Percentiles rank a stretch among this genome's conserved stretches.
phyloP scores from a whole-genome alignment of 495 filamentous ascomycete genomes.

The Terfezia claveryi region DNA sequence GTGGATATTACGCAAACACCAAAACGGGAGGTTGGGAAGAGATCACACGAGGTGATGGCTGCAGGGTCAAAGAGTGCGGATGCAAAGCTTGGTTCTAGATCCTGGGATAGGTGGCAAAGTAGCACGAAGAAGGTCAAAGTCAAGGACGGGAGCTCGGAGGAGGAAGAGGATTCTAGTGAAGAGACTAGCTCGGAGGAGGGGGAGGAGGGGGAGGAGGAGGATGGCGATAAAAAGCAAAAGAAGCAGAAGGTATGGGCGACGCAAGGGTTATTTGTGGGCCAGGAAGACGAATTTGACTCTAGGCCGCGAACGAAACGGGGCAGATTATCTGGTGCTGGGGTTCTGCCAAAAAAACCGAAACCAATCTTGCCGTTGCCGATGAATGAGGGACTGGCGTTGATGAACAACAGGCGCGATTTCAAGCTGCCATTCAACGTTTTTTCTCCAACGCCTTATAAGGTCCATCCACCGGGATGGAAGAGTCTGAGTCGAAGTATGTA shows the following conservation, averaged over 20 bases:
- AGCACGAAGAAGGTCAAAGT: neutral
- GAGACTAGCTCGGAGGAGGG: neutral
- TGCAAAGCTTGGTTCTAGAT: slow-evolving; percentile 5
- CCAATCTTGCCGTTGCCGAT: slow-evolving; percentile 39
- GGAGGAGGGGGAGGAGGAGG: slow-evolving; percentile 26
- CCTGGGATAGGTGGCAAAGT: neutral
- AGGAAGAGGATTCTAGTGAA: neutral
- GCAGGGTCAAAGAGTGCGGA: slow-evolving; percentile 16
- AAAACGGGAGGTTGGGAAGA: slow-evolving; percentile 5
- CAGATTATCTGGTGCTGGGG: slow-evolving; percentile 15
- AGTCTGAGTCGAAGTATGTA: slow-evolving; percentile 70
- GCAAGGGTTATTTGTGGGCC: slow-evolving; percentile 77
- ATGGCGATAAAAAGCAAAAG: slow-evolving; percentile 22
- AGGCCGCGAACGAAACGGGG: slow-evolving; percentile 36
- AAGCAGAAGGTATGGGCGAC: slow-evolving; percentile 50
- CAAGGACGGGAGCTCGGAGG: neutral
- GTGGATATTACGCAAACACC: neutral
- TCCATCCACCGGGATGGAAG: slow-evolving; percentile 73
- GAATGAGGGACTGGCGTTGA: slow-evolving; percentile 37
- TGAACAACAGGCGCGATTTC: slow-evolving; percentile 53
- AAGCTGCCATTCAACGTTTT: slow-evolving; percentile 76
- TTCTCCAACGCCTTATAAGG: slow-evolving; percentile 50
- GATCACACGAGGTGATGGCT: slow-evolving; percentile 13
- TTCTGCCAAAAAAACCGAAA: slow-evolving; percentile 26
- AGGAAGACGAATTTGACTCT: slow-evolving; percentile 40